phyloP scores from a whole-genome alignment of 805 yeast species.

The Wickerhamiella dianesei region DNA sequence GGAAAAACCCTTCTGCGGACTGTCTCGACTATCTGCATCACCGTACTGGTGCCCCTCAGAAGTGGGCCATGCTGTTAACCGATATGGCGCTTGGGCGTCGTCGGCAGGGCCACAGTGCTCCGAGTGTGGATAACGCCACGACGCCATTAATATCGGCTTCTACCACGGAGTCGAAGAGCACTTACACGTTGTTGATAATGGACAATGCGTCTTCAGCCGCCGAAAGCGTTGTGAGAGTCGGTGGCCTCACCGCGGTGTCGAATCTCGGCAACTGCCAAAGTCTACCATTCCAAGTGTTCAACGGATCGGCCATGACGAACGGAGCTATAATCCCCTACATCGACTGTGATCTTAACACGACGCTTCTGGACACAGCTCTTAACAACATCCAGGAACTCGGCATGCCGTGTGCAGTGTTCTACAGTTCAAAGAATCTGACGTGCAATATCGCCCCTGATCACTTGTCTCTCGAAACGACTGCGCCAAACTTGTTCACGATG shows the following conservation, averaged over 20 bases:
- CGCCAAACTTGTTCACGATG: slow-evolving; percentile 12
- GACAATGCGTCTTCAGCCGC: not conserved
- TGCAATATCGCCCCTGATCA: slow-evolving; percentile 4
- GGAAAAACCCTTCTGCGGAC: not conserved
- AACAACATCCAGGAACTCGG: not conserved
- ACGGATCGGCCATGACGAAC: not conserved
- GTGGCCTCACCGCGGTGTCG: not conserved
- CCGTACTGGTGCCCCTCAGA: not conserved
- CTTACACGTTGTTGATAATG: slow-evolving; percentile 2
- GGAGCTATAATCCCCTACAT: slow-evolving; percentile 3
- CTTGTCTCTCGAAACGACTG: not conserved
- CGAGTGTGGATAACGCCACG: not conserved
- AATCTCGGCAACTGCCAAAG: not conserved
- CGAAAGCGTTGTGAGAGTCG: not conserved
- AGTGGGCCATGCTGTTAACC: not conserved
- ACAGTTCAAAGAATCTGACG: slow-evolving; percentile 1
- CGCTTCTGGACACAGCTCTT: not conserved
- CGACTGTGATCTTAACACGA: slow-evolving; percentile 4
- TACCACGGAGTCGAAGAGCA: not conserved
- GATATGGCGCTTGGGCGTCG: not conserved
- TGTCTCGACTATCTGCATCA: not conserved
- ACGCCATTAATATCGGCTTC: not conserved
- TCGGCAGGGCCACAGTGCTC: not conserved
- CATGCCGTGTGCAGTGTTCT: slow-evolving; percentile 7
- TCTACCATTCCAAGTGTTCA: not conserved